These are phyloP conservation scores for Solanum sparsipilum DNA, from an alignment of 257 asterid genomes.

Conservation along the genomic window DNA sequence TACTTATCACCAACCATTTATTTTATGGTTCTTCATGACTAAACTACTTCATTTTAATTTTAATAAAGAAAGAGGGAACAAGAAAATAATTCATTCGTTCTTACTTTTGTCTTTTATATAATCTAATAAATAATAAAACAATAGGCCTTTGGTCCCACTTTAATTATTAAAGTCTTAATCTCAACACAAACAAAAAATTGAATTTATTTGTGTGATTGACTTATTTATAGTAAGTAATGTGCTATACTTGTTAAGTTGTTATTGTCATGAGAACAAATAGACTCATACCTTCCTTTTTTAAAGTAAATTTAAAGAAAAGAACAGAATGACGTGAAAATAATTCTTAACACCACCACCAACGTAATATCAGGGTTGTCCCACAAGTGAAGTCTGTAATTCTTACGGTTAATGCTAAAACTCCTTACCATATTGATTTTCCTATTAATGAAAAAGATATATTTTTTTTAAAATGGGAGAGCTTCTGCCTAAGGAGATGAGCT, in stretches of 20 bases:
- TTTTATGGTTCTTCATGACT: not conserved
- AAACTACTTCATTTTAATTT: not conserved
- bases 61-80: not conserved
- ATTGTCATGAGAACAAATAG: not conserved
- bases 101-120: not conserved
- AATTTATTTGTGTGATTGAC: not conserved
- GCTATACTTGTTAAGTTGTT: not conserved
- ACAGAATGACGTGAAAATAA: not conserved
- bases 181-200: not conserved
- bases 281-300: not conserved
- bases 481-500: not conserved
- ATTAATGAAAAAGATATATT: not conserved
- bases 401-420: not conserved
- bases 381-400: not conserved
- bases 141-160: not conserved
- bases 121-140: not conserved
- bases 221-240: not conserved
- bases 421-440: not conserved
- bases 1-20: not conserved
- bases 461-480: not conserved
- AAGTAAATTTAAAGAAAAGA: not conserved
- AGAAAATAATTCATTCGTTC: not conserved
- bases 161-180: not conserved
- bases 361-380: too few species aligned
- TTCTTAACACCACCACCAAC: not conserved